Base-by-base conservation (phyloP, 2,329 filamentous ascomycete species). In the Sclerotinia trifoliorum region DNA sequence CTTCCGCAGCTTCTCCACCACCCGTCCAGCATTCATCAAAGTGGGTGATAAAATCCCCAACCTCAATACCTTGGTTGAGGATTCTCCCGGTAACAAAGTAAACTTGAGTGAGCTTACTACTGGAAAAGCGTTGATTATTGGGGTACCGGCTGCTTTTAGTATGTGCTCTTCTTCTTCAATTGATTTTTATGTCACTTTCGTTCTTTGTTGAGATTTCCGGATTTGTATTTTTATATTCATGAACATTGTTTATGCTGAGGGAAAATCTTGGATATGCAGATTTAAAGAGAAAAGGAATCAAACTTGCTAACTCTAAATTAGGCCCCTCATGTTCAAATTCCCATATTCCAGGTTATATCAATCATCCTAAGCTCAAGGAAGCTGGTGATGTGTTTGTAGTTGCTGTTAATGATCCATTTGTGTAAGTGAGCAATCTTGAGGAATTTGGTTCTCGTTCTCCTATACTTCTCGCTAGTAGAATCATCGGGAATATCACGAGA, bases 361-460 rank as follows among this genome's bases (percentile, higher is more conserved):
- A 88, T 77, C 90, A 92, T 78, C 85, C 89, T 67, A 88, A 89
- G 78, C 84, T 96, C 74, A 91, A 91, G 81, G 84, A 89, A 70
- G 92, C 91, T 42, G 94, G 93, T 61, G 84, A 90, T 76, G 91
- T 97, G 57, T 96, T 96, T 76, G 92, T 98, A 52, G 88, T 98
- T 68, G 89, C 91, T 21, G 94, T 97, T 78, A 98, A 98, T 78
- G 94, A 98, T 78, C 87, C 93, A 26, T 97, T 97, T 78, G 94
- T 97, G 91, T 96, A 83, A 80, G 91, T 81, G 58, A 35, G 13
- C 19, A 3, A 15, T 8, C 15, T 32, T 13, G 29, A 21, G 5
- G 24, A 21, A 13, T 42, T 24, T 26, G 13, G 7, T 5, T 29
- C 5, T 29, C 5, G 6, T 8, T 5, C 2, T 11, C 32, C 21